phyloP scores from a whole-genome alignment of 106 monocot species.

The Dioscorea zingiberensis region DNA sequence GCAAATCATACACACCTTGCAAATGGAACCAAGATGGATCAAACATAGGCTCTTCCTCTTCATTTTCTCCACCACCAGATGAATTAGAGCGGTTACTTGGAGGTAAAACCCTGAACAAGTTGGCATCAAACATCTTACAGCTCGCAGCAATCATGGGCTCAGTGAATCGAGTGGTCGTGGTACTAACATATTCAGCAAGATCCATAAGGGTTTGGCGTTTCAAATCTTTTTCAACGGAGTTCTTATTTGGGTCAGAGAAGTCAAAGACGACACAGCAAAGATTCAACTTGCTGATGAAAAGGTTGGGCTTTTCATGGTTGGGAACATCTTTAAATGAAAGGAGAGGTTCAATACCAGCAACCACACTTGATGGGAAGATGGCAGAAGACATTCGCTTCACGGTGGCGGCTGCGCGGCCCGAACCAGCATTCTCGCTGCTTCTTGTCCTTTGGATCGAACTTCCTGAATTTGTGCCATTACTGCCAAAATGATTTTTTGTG shows the following conservation, averaged over 20 bases:
- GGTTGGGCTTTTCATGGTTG: slow-evolving; percentile 47
- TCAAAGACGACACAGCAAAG: slow-evolving; percentile 71
- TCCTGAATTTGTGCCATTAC: slow-evolving; percentile 15
- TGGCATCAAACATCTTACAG: slow-evolving; percentile 68
- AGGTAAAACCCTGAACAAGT: slow-evolving; percentile 71
- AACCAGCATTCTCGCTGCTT: slow-evolving; percentile 23
- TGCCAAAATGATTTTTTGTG: slow-evolving; percentile 7
- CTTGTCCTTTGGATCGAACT: slow-evolving; percentile 11
- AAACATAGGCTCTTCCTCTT: slow-evolving; percentile 84
- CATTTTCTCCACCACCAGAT: slow-evolving; percentile 50
- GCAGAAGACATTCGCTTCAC: slow-evolving; percentile 73
- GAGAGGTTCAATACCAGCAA: slow-evolving; percentile 71
- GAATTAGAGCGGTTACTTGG: slow-evolving; percentile 45
- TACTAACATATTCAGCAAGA: slow-evolving; percentile 50
- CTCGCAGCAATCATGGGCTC: slow-evolving; percentile 62
- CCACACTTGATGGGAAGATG: slow-evolving; percentile 67
- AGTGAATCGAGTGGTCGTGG: slow-evolving; percentile 42
- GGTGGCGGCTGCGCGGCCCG: slow-evolving; percentile 13
- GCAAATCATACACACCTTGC: slow-evolving; percentile 73
- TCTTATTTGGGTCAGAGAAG: slow-evolving; percentile 58
- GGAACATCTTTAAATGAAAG: slow-evolving; percentile 70
- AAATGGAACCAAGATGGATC: slow-evolving; percentile 85
- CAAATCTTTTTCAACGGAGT: slow-evolving; percentile 66
- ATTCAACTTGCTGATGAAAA: slow-evolving; percentile 73
- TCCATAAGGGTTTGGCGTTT: slow-evolving; percentile 65